Percentiles rank a stretch among this genome's conserved stretches.
Conservation (phyloP, 129 eudicot genomes). For the Pseudognaphalium luteoalbum region DNA sequence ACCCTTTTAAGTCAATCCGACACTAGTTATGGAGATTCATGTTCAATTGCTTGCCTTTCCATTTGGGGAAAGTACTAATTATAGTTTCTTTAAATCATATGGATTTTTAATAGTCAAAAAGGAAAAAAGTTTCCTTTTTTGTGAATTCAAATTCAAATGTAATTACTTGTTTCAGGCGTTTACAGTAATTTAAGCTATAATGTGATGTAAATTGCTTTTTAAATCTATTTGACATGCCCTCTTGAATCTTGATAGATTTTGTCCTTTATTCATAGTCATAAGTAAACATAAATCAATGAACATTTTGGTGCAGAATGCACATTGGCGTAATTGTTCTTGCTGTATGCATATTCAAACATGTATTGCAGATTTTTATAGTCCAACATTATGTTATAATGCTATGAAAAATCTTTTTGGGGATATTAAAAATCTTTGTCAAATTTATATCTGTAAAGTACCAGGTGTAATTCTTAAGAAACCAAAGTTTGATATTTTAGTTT, state of each 20-base stretch:
- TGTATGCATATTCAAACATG: not conserved
- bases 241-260: slow-evolving; percentile 15
- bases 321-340: too few relatives aligned
- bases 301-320: not conserved
- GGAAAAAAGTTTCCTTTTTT: not conserved
- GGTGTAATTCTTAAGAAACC: not conserved
- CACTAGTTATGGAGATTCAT: slow-evolving; percentile 12
- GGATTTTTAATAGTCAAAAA: slow-evolving; percentile 4
- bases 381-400: slow-evolving; percentile 11
- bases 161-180: slow-evolving; percentile 20
- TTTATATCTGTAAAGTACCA: not conserved
- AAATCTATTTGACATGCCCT: not conserved
- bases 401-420: not conserved
- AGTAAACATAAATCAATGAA: not conserved
- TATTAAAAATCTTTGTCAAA: not conserved
- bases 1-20: slow-evolving; percentile 2
- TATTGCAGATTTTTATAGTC: not conserved
- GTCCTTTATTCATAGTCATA: slow-evolving; percentile 1
- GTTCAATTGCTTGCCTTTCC: slow-evolving; percentile 30
- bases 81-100: slow-evolving; percentile 19
- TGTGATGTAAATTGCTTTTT: slow-evolving; percentile 9
- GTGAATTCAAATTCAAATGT: not conserved
- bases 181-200: slow-evolving; percentile 5
- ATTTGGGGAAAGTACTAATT: slow-evolving; percentile 26
- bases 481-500: not conserved